Conservation (phyloP, 805 yeast genomes). For the Lipomyces yamanashiensis region DNA sequence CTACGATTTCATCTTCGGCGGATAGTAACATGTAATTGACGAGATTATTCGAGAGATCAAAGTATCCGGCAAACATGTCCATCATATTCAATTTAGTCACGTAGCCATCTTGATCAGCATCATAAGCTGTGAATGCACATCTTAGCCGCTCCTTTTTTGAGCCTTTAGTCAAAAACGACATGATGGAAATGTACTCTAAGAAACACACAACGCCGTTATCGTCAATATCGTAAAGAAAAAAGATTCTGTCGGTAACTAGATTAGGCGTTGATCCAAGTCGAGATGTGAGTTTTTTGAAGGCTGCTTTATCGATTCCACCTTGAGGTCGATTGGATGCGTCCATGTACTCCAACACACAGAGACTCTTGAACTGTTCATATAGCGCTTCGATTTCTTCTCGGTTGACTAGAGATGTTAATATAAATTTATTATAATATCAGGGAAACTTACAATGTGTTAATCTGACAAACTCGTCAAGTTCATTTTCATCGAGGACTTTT, state of each 20-base stretch:
- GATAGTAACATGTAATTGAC: conserved; percentile 25
- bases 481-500: conserved; percentile 1
- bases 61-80: conserved; percentile 28
- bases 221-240: conserved; percentile 36
- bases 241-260: conserved; percentile 28
- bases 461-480: neutral
- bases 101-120: conserved; percentile 26
- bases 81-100: conserved; percentile 18
- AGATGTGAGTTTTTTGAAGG: conserved; percentile 24
- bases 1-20: conserved; percentile 25
- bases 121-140: conserved; percentile 29
- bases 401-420: conserved; percentile 17
- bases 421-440: too few relatives aligned
- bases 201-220: conserved; percentile 38
- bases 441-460: conserved; percentile 20
- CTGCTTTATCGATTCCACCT: conserved; percentile 21
- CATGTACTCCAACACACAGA: conserved; percentile 9
- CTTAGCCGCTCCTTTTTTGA: conserved; percentile 19
- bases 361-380: conserved; percentile 31
- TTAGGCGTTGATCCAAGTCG: conserved; percentile 29
- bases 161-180: conserved; percentile 20
- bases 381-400: conserved; percentile 36
- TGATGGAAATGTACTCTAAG: conserved; percentile 31
- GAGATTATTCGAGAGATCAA: conserved; percentile 30
- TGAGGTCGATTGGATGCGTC: neutral